Evolutionary conservation across 768 basidiomycete genomes (phyloP), one percentile per base, ranked within the genome.

Genomic region (Epithele typhae): DNA sequence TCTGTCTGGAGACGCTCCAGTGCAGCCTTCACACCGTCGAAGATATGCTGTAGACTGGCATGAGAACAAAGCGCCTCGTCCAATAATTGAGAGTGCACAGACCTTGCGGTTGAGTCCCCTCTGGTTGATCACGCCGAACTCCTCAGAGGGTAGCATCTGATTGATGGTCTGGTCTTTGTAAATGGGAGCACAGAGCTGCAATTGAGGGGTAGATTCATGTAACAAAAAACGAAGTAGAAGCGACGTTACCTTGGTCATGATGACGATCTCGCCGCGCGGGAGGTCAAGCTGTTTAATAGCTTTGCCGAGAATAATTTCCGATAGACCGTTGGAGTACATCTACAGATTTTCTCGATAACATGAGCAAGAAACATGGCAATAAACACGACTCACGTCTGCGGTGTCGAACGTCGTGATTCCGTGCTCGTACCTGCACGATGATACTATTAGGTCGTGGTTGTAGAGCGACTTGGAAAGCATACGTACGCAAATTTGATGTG

Each of bases 1-100:
- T 90, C 87, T 23, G 86, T 62, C 37, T 87, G 82, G 2, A 91
- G 71, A 14, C 87, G 74, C 58, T 83, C 64, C 48, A 90, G 63
- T 35, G 78, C 79, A 11, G 68, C 65, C 56, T 82, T 80, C 27
- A 84, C 76, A 0, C 78, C 68, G 27, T 82, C 83, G 54, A 91
- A 90, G 32, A 90, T 87, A 55, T 82, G 79, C 80, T 88, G 15
- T 10, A 15, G 9, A 35, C 35, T n/a, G 6, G 14, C 10, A 1
- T 35, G 23, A 14, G 6, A 4, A 11, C 4, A 1, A n/a, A n/a
- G n/a, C n/a, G n/a, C n/a, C n/a, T n/a, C n/a, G n/a, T n/a, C 3
- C n/a, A n/a, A n/a, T n/a, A n/a, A n/a, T n/a, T n/a, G n/a, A n/a
- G n/a, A 33, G 30, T 5, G 11, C 40, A 12, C 12, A 15, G 11